Evolutionary conservation across 371 early-diverging fungal genomes (phyloP), one percentile per base, ranked within the genome.

Genomic region (Mortierella sp.): DNA sequence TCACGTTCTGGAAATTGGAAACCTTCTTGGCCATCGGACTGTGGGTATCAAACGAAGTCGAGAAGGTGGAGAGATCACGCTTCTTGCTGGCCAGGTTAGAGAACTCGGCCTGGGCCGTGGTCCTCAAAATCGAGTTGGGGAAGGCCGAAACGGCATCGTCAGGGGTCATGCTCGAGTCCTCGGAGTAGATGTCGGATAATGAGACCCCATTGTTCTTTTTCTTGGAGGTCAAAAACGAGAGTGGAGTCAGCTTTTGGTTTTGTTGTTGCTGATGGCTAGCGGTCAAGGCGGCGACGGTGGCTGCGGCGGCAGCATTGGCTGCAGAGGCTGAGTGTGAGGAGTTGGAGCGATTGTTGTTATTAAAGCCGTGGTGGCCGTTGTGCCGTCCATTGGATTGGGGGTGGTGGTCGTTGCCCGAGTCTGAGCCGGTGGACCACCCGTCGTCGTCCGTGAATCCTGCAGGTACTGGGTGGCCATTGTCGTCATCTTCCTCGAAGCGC

Each of bases 401-500:
- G 14, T 69, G 69, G 55, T 59, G 43, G 55, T 59, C 57, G 9
- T 82, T 46, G 24, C 43, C 72, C 44, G 76, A 83, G 77, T 69
- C 87, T 78, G 79, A 78, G 48, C 55, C 71, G 16, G 84, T 82
- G 48, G 76, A 83, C 87, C 74, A 88, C n/a, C 79, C 82, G n/a
- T 88, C 88, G 9, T 84, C 84, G 57, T 86, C 83, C 34, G 72
- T 74, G 76, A 80, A 86, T 26, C 82, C 82, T 34, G 85, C 87
- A 69, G 82, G 81, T 5, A 79, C 79, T 3, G 83, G 83, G 48
- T 83, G 83, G 46, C 83, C 82, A 70, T 82, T 83, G 50, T 83
- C 83, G 72, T 93, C 93, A 70, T 97, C 96, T 31, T 94, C 94
- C 84, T 96, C 97, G 43, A 97, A 90, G 57, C 93, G 94, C 70